These are phyloP conservation scores for Fusarium bulbicola DNA, from an alignment of 2,329 filamentous ascomycete genomes.

Conservation along the genomic window DNA sequence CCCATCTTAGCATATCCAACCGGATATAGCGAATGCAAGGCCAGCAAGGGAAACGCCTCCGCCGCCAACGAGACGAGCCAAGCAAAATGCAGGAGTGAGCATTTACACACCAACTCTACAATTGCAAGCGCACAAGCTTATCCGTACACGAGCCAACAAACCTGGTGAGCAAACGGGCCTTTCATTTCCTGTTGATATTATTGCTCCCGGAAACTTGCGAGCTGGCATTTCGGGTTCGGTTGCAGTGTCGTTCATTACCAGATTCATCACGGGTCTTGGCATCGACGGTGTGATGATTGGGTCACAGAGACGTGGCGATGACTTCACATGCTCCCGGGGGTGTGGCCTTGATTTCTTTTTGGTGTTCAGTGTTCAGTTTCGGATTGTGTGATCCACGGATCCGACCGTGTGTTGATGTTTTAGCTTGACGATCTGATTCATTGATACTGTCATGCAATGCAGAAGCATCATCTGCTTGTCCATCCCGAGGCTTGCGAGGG, in stretches of 20 bases:
- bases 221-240: conserved; percentile 15
- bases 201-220: not conserved
- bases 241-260: conserved; percentile 32
- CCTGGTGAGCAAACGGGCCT: conserved; percentile 1
- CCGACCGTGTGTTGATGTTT: conserved; percentile 18
- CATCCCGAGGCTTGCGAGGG: not conserved
- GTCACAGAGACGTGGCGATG: conserved; percentile 34
- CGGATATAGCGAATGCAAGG: conserved; percentile 6
- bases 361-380: conserved; percentile 2
- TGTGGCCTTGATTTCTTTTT: conserved; percentile 16
- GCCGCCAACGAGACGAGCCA: conserved; percentile 12
- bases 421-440: not conserved
- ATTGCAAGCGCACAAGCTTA: not conserved
- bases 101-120: conserved; percentile 15
- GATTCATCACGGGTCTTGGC: conserved; percentile 32
- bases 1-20: conserved; percentile 4
- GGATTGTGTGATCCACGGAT: conserved; percentile 17
- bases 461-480: not conserved
- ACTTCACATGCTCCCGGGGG: conserved; percentile 37
- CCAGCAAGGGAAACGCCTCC: conserved; percentile 7
- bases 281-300: conserved; percentile 33
- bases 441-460: not conserved
- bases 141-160: not conserved
- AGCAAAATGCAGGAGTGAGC: conserved; percentile 16
- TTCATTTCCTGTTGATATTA: not conserved